These are phyloP conservation scores for Heliamphora ciliata DNA, from an alignment of 179 eudicot genomes.

Conservation along the genomic window DNA sequence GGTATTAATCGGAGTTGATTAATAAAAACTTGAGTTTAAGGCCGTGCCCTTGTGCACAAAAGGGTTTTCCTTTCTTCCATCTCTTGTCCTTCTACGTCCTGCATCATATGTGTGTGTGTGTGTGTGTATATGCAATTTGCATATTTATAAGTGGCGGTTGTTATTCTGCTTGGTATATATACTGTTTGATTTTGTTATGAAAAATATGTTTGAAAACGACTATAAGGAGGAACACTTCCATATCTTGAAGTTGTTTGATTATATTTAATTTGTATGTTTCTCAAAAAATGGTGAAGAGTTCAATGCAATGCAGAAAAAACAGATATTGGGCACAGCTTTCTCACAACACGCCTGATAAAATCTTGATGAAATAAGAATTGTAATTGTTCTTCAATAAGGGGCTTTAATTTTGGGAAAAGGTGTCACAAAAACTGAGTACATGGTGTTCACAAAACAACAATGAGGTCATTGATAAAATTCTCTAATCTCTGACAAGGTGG, in stretches of 20 bases:
- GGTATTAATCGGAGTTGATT: too few relatives aligned
- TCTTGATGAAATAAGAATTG: background rate
- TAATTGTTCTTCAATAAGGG: background rate
- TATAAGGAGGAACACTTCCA: background rate
- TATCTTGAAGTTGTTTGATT: background rate
- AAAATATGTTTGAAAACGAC: background rate
- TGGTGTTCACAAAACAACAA: background rate
- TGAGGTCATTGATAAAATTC: background rate
- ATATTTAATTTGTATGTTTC: background rate
- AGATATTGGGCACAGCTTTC: too few relatives aligned
- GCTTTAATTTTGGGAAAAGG: background rate
- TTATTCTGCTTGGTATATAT: too few relatives aligned
- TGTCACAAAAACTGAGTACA: background rate
- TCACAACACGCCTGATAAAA: background rate
- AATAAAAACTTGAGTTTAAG: too few relatives aligned
- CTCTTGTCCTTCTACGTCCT: too few relatives aligned
- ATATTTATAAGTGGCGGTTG: too few relatives aligned
- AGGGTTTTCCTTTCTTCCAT: too few relatives aligned
- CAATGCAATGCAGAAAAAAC: background rate
- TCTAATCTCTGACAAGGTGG: background rate
- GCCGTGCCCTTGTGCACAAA: too few relatives aligned
- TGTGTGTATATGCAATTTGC: too few relatives aligned
- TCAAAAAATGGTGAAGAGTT: background rate
- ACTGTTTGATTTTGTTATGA: too few relatives aligned
- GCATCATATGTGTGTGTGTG: too few relatives aligned